These are phyloP conservation scores for Cladosporium sp. DNA, from an alignment of 2,329 filamentous ascomycete species.

Conservation along the genomic window DNA sequence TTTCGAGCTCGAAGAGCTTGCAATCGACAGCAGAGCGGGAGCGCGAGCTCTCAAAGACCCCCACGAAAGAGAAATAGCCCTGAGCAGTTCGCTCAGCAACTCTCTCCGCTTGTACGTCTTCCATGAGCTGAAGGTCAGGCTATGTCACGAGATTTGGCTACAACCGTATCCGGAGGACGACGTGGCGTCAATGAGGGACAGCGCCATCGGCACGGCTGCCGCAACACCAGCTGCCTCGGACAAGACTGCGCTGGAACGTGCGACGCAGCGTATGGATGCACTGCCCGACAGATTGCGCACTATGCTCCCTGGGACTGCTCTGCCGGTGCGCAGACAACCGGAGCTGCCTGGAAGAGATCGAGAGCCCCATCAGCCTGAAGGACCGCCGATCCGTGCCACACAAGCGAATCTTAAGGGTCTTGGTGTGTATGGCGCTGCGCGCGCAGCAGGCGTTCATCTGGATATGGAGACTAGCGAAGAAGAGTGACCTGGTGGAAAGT, in stretches of 20 bases:
- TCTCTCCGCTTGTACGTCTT: conserved; percentile 26
- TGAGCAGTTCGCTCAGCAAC: conserved; percentile 24
- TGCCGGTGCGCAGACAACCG: background rate
- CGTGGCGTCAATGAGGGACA: background rate
- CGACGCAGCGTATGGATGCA: background rate
- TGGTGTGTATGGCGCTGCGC: background rate
- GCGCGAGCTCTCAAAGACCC: conserved; percentile 22
- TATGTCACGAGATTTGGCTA: conserved; percentile 29
- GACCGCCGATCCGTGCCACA: background rate
- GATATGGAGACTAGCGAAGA: background rate
- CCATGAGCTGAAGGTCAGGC: conserved; percentile 6
- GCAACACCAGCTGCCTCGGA: background rate
- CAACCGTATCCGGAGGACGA: conserved; percentile 4
- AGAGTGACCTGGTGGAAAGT: background rate
- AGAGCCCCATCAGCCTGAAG: conserved; percentile 11
- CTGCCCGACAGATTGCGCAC: background rate
- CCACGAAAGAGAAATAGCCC: conserved; percentile 12
- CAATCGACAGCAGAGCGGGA: conserved; percentile 22
- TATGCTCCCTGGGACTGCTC: background rate
- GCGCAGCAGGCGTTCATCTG: background rate
- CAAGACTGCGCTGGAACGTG: background rate
- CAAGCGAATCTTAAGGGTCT: background rate
- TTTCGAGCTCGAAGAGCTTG: conserved; percentile 30
- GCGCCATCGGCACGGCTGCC: background rate
- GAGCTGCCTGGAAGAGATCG: conserved; percentile 8